Evolutionary conservation across 208 protist species (phyloP).

Genomic region (Trypanosoma brucei): DNA sequence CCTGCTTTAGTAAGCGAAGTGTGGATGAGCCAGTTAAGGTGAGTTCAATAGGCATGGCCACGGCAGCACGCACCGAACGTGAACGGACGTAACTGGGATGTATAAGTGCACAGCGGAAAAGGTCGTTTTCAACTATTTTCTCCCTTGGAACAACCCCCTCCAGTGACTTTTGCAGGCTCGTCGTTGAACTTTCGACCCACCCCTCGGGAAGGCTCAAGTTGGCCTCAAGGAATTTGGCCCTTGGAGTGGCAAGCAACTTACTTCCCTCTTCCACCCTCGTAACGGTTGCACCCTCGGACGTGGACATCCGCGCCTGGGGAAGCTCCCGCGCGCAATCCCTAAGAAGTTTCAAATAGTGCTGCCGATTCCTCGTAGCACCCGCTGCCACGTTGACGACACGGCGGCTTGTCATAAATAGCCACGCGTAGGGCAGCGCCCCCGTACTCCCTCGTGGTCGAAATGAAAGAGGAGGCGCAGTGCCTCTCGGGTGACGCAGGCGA

Average conservation of each 20-base stretch:
- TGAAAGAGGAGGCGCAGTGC: no score
- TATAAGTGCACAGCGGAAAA: conserved; percentile 68
- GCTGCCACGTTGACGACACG: conserved; percentile 7
- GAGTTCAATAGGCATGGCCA: conserved; percentile 76
- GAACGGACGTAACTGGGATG: conserved; percentile 60
- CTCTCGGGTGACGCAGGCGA: no score
- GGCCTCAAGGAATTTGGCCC: conserved; percentile 12
- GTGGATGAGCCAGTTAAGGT: conserved; percentile 39
- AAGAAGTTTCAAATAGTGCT: conserved; percentile 25
- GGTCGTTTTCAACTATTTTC: conserved; percentile 31
- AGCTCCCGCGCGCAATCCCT: conserved; percentile 19
- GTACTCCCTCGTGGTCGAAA: no score
- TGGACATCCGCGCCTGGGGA: neutral
- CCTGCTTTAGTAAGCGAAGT: conserved; percentile 40
- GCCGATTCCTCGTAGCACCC: conserved; percentile 15
- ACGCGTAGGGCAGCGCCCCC: neutral
- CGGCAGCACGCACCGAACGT: conserved; percentile 9
- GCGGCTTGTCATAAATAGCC: conserved; percentile 8
- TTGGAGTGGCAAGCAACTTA: neutral
- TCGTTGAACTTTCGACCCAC: conserved; percentile 17
- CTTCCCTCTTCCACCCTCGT: neutral
- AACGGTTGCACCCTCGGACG: neutral
- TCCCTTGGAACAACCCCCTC: conserved; percentile 37
- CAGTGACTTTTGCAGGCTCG: conserved; percentile 28
- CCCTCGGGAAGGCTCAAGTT: conserved; percentile 16